Percentiles rank a stretch among this genome's conserved stretches.
phyloP scores from a whole-genome alignment of 257 asterid species.

The Salvia miltiorrhiza region DNA sequence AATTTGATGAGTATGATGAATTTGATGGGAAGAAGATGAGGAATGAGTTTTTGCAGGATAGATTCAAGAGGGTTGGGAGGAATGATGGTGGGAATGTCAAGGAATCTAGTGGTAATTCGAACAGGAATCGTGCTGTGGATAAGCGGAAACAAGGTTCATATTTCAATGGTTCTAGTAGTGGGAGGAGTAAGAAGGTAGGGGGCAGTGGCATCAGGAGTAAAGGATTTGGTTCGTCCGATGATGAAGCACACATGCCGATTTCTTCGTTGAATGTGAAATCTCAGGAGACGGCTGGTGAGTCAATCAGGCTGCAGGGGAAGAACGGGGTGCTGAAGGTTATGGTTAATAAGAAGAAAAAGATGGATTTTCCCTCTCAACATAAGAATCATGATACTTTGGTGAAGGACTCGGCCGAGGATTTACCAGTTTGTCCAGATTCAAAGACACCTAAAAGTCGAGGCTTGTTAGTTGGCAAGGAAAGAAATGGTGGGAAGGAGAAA shows the following conservation, averaged over 20 bases:
- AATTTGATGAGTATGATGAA: conserved; percentile 79
- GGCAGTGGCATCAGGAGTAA: conserved; percentile 26
- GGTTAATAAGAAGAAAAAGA: conserved; percentile 77
- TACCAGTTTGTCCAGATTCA: conserved; percentile 30
- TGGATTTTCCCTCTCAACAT: conserved; percentile 34
- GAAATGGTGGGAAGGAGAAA: conserved; percentile 34
- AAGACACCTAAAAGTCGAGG: conserved; percentile 38
- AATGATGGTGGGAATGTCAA: conserved; percentile 34
- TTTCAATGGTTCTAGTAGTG: conserved; percentile 46
- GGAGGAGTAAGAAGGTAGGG: conserved; percentile 42
- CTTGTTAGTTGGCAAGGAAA: conserved; percentile 33
- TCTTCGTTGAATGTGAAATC: conserved; percentile 54
- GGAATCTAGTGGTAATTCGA: conserved; percentile 42
- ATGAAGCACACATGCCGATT: conserved; percentile 60
- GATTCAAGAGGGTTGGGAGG: conserved; percentile 28
- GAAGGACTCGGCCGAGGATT: conserved; percentile 30
- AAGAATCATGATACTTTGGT: conserved; percentile 31
- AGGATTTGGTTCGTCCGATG: conserved; percentile 45
- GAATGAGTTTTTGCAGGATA: conserved; percentile 39
- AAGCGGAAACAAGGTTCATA: conserved; percentile 46
- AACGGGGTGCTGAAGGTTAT: conserved; percentile 92
- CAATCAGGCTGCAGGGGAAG: conserved; percentile 91
- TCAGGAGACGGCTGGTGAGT: conserved; percentile 51
- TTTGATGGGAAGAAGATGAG: conserved; percentile 59
- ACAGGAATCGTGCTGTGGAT: conserved; percentile 41